These are phyloP conservation scores for Claviceps quebecensis DNA, from an alignment of 2,329 filamentous ascomycete genomes.

Conservation along the genomic window DNA sequence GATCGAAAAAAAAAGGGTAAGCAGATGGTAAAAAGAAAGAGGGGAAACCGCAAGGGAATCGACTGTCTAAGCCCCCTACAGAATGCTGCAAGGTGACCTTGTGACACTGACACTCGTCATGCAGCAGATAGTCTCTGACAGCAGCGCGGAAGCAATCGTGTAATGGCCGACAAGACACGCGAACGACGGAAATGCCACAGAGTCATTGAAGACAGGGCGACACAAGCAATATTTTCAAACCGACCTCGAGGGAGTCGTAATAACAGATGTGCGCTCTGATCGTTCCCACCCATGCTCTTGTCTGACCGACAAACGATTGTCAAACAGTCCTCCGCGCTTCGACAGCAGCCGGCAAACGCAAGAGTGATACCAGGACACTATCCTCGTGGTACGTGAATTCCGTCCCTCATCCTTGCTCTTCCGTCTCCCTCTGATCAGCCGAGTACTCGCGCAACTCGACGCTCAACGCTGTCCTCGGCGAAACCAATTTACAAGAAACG, in stretches of 20 bases:
- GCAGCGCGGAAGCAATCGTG: neutral
- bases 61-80: neutral
- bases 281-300: neutral
- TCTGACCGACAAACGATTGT: slow-evolving; percentile 1
- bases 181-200: neutral
- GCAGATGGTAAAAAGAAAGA: neutral
- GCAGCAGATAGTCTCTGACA: neutral
- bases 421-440: neutral
- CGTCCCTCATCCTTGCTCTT: neutral
- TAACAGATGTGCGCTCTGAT: neutral
- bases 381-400: slow-evolving; percentile 1
- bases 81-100: neutral
- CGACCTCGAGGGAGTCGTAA: slow-evolving; percentile 1
- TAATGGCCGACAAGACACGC: neutral
- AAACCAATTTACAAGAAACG: neutral
- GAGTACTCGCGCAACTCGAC: neutral
- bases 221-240: neutral
- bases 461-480: neutral
- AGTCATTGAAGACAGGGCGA: neutral
- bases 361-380: neutral
- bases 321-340: slow-evolving; percentile 1
- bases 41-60: slow-evolving; percentile 1
- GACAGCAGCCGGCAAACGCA: slow-evolving; percentile 1
- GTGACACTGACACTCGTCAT: slow-evolving; percentile 2
- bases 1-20: neutral